Percentiles rank a stretch among this genome's conserved stretches.
Evolutionary conservation across 495 filamentous ascomycete genomes (phyloP).

Genomic region (Penicillium psychrofluorescens): DNA sequence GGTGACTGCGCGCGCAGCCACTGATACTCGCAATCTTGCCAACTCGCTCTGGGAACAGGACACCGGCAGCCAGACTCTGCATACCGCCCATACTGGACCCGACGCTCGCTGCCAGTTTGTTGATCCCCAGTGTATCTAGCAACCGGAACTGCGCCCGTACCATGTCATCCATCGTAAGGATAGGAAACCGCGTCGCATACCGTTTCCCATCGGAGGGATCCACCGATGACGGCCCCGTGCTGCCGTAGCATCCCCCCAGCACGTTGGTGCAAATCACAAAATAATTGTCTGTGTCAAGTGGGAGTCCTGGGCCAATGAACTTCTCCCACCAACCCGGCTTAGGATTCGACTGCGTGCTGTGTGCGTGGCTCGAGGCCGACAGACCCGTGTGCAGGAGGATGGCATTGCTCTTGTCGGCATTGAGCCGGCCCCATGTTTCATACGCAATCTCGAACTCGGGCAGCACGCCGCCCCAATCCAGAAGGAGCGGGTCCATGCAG

Average conservation of each 20-base stretch:
- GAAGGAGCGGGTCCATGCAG: conserved; percentile 63
- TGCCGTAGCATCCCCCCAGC: conserved; percentile 92
- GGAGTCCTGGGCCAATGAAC: conserved; percentile 85
- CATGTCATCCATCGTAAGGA: conserved; percentile 96
- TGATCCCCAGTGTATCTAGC: conserved; percentile 70
- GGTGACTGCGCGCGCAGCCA: conserved; percentile 91
- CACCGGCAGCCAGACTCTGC: conserved; percentile 90
- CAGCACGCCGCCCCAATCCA: conserved; percentile 91
- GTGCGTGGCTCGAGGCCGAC: conserved; percentile 91
- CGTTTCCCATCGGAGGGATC: conserved; percentile 82
- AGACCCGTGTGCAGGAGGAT: conserved; percentile 92
- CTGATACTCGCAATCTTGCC: conserved; percentile 81
- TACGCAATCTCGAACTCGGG: conserved; percentile 85
- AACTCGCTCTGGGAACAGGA: conserved; percentile 74
- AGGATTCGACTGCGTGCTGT: conserved; percentile 75
- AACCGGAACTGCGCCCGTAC: conserved; percentile 90
- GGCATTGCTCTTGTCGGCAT: conserved; percentile 75
- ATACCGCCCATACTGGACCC: conserved; percentile 98
- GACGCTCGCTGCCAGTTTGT: conserved; percentile 83
- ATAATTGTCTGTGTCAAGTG: conserved; percentile 87
- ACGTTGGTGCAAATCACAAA: conserved; percentile 96
- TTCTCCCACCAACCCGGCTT: conserved; percentile 99
- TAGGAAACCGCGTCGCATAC: conserved; percentile 95
- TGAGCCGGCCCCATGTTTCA: conserved; percentile 86
- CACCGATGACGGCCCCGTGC: conserved; percentile 79